Percentiles rank a stretch among this genome's conserved stretches.
These are phyloP conservation scores for Penicillium sp. DNA, from an alignment of 2,329 filamentous ascomycete genomes.

Conservation along the genomic window DNA sequence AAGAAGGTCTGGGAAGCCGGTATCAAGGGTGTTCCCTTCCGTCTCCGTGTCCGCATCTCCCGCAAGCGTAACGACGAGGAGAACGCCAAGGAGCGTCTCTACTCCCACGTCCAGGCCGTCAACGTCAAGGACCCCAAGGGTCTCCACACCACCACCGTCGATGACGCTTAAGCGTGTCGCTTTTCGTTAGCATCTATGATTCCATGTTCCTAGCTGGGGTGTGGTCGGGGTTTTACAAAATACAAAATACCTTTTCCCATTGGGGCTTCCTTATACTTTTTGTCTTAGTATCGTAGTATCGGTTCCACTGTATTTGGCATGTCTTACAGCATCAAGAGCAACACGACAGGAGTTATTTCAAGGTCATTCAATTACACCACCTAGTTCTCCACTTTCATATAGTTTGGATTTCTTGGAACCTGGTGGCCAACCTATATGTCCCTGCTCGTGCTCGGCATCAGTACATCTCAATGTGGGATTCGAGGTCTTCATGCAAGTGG, in stretches of 20 bases:
- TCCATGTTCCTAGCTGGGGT: conserved; percentile 26
- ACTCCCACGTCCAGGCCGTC: conserved; percentile 99
- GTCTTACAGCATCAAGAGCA: not conserved
- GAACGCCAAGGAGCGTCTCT: conserved; percentile 98
- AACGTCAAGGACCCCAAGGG: conserved; percentile 99
- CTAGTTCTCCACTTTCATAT: not conserved
- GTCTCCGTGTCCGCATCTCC: conserved; percentile 96
- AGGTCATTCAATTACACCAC: not conserved
- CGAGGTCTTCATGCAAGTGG: too few relatives aligned
- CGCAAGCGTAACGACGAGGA: conserved; percentile 99
- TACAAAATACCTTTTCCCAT: conserved; percentile 26
- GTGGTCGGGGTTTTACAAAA: conserved; percentile 27
- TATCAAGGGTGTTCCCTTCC: conserved; percentile 98
- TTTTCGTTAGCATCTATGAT: conserved; percentile 25
- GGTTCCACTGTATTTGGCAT: not conserved
- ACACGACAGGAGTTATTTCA: too few relatives aligned
- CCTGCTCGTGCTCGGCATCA: too few relatives aligned
- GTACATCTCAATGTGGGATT: too few relatives aligned
- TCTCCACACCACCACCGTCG: conserved; percentile 85
- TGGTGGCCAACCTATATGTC: too few relatives aligned
- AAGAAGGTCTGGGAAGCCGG: conserved; percentile 99
- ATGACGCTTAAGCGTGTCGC: conserved; percentile 53
- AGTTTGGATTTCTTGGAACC: too few relatives aligned
- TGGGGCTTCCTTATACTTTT: conserved; percentile 6
- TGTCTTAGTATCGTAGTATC: not conserved